A percentile compares a stretch with the other conserved stretches of the same genome.
These are phyloP conservation scores for Elsinoe batatas DNA, from an alignment of 2,329 filamentous ascomycete species.

Conservation along the genomic window DNA sequence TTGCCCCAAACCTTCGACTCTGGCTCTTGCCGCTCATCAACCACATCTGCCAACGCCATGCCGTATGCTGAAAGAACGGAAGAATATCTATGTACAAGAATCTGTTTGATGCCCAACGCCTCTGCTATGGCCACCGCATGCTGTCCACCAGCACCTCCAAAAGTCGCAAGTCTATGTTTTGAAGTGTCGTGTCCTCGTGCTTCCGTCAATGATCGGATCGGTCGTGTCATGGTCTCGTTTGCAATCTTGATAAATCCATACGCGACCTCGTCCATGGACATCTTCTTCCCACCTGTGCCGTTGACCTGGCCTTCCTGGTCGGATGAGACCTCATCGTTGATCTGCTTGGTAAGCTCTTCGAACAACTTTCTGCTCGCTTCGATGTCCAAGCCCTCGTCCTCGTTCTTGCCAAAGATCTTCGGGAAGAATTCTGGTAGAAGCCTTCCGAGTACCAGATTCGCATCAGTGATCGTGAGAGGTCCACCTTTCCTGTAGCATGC, in stretches of 20 bases:
- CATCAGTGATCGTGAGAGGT: conserved; percentile 85
- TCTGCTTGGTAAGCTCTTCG: conserved; percentile 62
- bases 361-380: conserved; percentile 67
- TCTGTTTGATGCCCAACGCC: conserved; percentile 73
- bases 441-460: conserved; percentile 75
- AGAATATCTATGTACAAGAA: conserved; percentile 77
- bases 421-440: conserved; percentile 87
- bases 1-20: conserved; percentile 53
- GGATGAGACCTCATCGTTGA: conserved; percentile 57
- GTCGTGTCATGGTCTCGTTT: conserved; percentile 84
- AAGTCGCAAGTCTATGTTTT: conserved; percentile 81
- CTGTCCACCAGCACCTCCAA: conserved; percentile 84
- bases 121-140: conserved; percentile 87
- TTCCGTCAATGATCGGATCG: conserved; percentile 82
- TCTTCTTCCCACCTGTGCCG: conserved; percentile 45
- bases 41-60: conserved; percentile 86
- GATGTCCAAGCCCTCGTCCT: conserved; percentile 68
- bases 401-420: conserved; percentile 86
- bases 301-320: conserved; percentile 35
- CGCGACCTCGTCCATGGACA: conserved; percentile 74
- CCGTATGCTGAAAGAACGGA: conserved; percentile 85
- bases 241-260: conserved; percentile 84
- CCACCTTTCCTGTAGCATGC: conserved; percentile 87
- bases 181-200: conserved; percentile 87
- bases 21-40: conserved; percentile 80